Evolutionary conservation across 2,329 filamentous ascomycete species (phyloP).

Genomic region (Clathrospora elynae): DNA sequence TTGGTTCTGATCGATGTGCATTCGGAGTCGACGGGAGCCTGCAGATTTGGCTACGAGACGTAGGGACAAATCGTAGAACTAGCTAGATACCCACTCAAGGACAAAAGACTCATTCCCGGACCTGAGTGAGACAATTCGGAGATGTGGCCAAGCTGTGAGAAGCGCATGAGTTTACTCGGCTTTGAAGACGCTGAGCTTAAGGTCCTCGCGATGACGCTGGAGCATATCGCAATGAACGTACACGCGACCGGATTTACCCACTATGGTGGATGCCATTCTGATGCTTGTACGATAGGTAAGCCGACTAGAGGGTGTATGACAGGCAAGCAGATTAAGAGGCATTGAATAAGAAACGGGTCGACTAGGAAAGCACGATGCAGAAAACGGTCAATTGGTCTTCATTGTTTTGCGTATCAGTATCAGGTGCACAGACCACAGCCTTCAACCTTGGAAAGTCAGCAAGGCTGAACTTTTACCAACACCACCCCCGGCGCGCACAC

Average conservation of each 20-base stretch:
- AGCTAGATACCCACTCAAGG: slow-evolving; percentile 40
- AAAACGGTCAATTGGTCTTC: no score
- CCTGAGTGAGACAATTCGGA: slow-evolving; percentile 29
- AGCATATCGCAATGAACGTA: slow-evolving; percentile 44
- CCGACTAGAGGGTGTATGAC: slow-evolving; percentile 16
- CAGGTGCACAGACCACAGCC: slow-evolving; percentile 11
- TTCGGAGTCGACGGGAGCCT: slow-evolving; percentile 42
- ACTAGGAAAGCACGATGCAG: no score
- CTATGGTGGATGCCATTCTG: slow-evolving; percentile 44
- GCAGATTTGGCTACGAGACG: slow-evolving; percentile 42
- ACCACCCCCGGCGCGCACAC: slow-evolving; percentile 1
- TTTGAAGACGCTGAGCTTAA: slow-evolving; percentile 40
- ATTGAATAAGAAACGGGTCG: no score
- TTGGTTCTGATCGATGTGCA: slow-evolving; percentile 45
- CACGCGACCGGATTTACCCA: slow-evolving; percentile 46
- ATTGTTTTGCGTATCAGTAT: no score
- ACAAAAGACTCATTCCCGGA: slow-evolving; percentile 41
- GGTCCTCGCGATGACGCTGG: slow-evolving; percentile 33
- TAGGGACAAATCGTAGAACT: slow-evolving; percentile 41
- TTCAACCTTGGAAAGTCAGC: not conserved
- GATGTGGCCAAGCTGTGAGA: slow-evolving; percentile 12
- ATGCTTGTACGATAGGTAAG: slow-evolving; percentile 29
- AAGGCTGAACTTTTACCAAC: slow-evolving; percentile 2
- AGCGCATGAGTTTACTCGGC: slow-evolving; percentile 40
- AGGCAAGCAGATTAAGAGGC: slow-evolving; percentile 23